Evolutionary conservation across 495 filamentous ascomycete genomes (phyloP), one percentile per base, ranked within the genome.

Genomic region (Neurospora sp.): DNA sequence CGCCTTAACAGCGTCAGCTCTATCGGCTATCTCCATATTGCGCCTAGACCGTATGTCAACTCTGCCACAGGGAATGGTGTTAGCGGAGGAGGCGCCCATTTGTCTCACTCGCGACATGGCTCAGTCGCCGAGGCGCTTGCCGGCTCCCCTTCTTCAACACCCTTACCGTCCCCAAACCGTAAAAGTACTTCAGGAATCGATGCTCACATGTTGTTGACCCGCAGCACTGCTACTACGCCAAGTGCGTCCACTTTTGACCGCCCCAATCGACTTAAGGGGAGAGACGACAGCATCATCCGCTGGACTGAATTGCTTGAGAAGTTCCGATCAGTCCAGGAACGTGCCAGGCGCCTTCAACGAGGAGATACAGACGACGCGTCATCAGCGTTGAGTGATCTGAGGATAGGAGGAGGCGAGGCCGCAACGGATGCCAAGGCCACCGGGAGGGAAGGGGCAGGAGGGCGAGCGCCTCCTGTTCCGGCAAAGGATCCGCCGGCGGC

Each of bases 281-380:
- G 94, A 70, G 92, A 96, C 66, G 94, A 97, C 70, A 90, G 89
- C 48, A 88, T 87, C 62, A 96, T 99, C 78, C 90, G 91, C 70
- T 99, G 96, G 96, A 88, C 87, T 16, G 96, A 99, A 73, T 88
- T 99, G 20, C 88, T 99, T n/a, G 96, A 98, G 73, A 98, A 97
- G 78, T 99, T 98, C 81, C 92, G 92, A 74, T 85, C 84, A 31
- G 93, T 95, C 23, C 96, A 99, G 78, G 96, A 99, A 73, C 88
- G 88, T 39, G 91, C 92, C 9, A 80, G 87, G 37, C 79, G 87
- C 44, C 78, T 85, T 37, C 84, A 86, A 72, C 81, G 85, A 59
- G 77, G 82, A 1, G 80, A 82, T 14, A 69, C 84, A 70, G 83
- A 84, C 62, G 86, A 86, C 73, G 75, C 79, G 27, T 77, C 79